Conservation (phyloP, 2,329 filamentous ascomycete species). For the Hypoxylon sp. region DNA sequence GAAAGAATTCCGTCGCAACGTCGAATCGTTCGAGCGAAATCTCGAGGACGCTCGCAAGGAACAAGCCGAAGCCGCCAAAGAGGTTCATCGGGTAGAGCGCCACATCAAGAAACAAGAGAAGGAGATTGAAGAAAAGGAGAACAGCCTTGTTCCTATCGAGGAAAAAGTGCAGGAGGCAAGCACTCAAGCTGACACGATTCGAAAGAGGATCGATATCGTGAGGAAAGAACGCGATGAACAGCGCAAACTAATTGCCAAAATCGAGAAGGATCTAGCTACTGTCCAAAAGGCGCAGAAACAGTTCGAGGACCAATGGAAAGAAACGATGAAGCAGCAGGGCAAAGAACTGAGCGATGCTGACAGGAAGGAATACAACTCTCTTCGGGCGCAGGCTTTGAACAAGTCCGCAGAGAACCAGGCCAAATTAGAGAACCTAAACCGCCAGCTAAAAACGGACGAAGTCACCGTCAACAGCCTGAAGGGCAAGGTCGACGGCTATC, state of each 20-base stretch:
- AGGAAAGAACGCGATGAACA: slow-evolving; percentile 83
- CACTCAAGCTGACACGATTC: slow-evolving; percentile 77
- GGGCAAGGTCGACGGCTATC: slow-evolving; percentile 85
- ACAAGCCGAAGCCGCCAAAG: slow-evolving; percentile 82
- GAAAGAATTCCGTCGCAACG: slow-evolving; percentile 89
- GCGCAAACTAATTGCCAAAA: slow-evolving; percentile 75
- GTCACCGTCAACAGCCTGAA: slow-evolving; percentile 91
- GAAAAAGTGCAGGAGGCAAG: slow-evolving; percentile 89
- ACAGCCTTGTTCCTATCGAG: slow-evolving; percentile 87
- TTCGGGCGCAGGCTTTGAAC: slow-evolving; percentile 87
- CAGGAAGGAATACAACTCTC: slow-evolving; percentile 87
- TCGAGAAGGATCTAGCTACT: slow-evolving; percentile 83
- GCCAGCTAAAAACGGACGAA: slow-evolving; percentile 91
- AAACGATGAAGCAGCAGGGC: slow-evolving; percentile 87
- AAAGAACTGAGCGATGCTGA: slow-evolving; percentile 88
- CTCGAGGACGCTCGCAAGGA: slow-evolving; percentile 87
- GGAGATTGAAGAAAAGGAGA: slow-evolving; percentile 88
- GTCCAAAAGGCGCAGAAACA: slow-evolving; percentile 92
- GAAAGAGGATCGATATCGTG: slow-evolving; percentile 78
- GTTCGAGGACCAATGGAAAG: slow-evolving; percentile 90
- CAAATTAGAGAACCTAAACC: slow-evolving; percentile 87
- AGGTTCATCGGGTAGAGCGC: slow-evolving; percentile 86
- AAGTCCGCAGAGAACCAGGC: slow-evolving; percentile 85
- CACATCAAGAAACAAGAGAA: slow-evolving; percentile 89
- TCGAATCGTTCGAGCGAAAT: slow-evolving; percentile 85